Percentiles rank a stretch among this genome's conserved stretches.
These are phyloP conservation scores for Allomyces javanicus DNA, from an alignment of 192 early-diverging fungal species.

Conservation along the genomic window DNA sequence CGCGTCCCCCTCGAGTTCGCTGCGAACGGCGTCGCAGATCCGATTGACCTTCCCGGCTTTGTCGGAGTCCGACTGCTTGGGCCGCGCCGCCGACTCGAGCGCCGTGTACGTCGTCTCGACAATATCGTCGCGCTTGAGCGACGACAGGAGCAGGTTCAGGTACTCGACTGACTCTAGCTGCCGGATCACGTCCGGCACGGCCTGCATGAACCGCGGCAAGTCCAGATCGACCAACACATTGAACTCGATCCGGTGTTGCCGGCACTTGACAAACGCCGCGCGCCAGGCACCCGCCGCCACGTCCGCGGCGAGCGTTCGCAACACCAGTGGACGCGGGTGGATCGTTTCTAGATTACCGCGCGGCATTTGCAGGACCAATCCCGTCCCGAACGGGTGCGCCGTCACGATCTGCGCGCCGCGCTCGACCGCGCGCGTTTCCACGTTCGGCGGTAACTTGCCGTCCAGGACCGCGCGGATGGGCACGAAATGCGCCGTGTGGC, in stretches of 20 bases:
- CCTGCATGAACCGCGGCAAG: slow-evolving; percentile 40
- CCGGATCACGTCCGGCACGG: slow-evolving; percentile 47
- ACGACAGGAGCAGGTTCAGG: slow-evolving; percentile 76
- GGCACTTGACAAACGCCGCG: slow-evolving; percentile 59
- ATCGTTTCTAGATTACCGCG: slow-evolving; percentile 92
- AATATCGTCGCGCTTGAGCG: slow-evolving; percentile 66
- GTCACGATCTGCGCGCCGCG: slow-evolving; percentile 72
- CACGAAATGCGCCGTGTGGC: slow-evolving; percentile 58
- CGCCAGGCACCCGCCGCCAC: slow-evolving; percentile 47
- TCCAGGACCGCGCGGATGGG: slow-evolving; percentile 14
- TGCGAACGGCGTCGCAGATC: slow-evolving; percentile 48
- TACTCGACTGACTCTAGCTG: slow-evolving; percentile 64
- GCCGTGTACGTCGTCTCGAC: slow-evolving; percentile 56
- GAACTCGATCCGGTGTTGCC: slow-evolving; percentile 81
- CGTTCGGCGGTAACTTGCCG: slow-evolving; percentile 2
- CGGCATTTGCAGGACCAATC: slow-evolving; percentile 57
- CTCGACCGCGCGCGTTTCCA: slow-evolving; percentile 51
- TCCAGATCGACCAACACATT: slow-evolving; percentile 75
- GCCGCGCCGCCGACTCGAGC: slow-evolving; percentile 4
- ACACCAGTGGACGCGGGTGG: slow-evolving; percentile 68
- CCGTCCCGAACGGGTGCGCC: slow-evolving; percentile 7
- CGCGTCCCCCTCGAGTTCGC: slow-evolving; percentile 21
- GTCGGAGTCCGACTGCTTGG: background rate
- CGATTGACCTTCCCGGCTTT: slow-evolving; percentile 38
- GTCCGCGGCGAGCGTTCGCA: slow-evolving; percentile 41